A percentile compares a stretch with the other conserved stretches of the same genome.
These are phyloP conservation scores for Haberlea rhodopensis DNA, from an alignment of 257 asterid species.

Conservation along the genomic window DNA sequence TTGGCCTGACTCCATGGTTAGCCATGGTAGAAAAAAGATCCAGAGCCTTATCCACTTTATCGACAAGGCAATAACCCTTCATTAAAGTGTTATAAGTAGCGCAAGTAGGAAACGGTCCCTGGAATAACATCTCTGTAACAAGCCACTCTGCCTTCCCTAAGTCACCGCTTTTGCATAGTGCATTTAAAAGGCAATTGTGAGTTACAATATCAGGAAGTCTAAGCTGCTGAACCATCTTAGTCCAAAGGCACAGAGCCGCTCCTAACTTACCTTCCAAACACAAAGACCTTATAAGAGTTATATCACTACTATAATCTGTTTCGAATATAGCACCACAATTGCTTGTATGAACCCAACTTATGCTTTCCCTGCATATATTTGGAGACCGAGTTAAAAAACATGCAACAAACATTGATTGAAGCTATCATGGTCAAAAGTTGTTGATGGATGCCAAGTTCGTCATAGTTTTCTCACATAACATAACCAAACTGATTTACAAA, in stretches of 20 bases:
- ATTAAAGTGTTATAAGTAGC: conserved; percentile 79
- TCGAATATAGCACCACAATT: conserved; percentile 28
- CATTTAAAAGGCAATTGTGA: conserved; percentile 70
- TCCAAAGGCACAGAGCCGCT: conserved; percentile 58
- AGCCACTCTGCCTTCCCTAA: conserved; percentile 65
- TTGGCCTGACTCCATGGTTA: conserved; percentile 52
- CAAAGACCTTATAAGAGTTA: conserved; percentile 48
- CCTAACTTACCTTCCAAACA: conserved; percentile 67
- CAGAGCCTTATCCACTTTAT: conserved; percentile 61
- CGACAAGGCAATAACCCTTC: conserved; percentile 59
- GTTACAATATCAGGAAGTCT: conserved; percentile 59
- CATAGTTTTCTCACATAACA: background rate
- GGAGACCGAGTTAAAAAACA: background rate
- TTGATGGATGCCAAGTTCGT: conserved; percentile 1
- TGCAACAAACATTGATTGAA: conserved; percentile 21
- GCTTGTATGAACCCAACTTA: conserved; percentile 37
- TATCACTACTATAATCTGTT: conserved; percentile 29
- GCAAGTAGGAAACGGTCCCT: conserved; percentile 74
- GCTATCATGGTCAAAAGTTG: conserved; percentile 9
- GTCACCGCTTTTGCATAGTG: conserved; percentile 66
- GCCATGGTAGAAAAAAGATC: conserved; percentile 60
- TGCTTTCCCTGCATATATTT: conserved; percentile 43
- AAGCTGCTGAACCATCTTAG: conserved; percentile 45
- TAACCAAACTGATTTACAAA: background rate
- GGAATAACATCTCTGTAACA: conserved; percentile 54